Evolutionary conservation across 2,329 filamentous ascomycete species (phyloP), one percentile per base, ranked within the genome.

Genomic region (Rutstroemia sp.): DNA sequence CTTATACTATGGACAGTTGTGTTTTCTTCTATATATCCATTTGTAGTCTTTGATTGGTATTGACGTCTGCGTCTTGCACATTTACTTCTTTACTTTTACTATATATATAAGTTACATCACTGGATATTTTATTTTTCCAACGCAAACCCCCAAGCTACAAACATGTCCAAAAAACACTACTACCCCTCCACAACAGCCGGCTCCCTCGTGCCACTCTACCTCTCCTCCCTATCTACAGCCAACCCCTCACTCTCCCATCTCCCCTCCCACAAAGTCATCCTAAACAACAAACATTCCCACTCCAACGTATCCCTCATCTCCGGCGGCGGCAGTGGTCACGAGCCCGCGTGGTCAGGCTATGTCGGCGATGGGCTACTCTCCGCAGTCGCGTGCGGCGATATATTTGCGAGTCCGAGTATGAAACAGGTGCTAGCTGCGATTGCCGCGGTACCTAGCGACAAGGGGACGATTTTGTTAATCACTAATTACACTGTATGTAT

Each of bases 361-460:
- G 83, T 86, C 2, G 83, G 83, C 54, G 67, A 71, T 56, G 83
- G 82, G 65, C 75, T 84, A 70, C 75, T 86, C n/a, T 75, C 80
- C 1, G 81, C 81, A 4, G 78, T 81, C 5, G 82, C 82, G 4
- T 76, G 75, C 4, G 83, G 83, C 45, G 80, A 84, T 64, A 79
- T 86, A 61, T 86, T 86, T 61, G 82, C 83, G 16, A 81, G 77
- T 6, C 83, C 83, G 0, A 82, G 78, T 57, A 82, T 82, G 10
- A 81, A 79, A 58, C 83, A 86, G 69, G 82, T 86, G 55, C 68
- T 83, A 8, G 77, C 81, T 1, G 82, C 76, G 5, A 76, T 86
- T 42, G 76, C 79, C 51, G 73, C 75, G 47, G 78, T 76, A 10
- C 79, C 76, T n/a, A 82, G 74, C 27, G 73, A 75, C 37, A 73